Percentiles rank a stretch among this genome's conserved stretches.
These are phyloP conservation scores for Coix lacrymajobi DNA, from an alignment of 176 grass and related monocot species.

Conservation along the genomic window DNA sequence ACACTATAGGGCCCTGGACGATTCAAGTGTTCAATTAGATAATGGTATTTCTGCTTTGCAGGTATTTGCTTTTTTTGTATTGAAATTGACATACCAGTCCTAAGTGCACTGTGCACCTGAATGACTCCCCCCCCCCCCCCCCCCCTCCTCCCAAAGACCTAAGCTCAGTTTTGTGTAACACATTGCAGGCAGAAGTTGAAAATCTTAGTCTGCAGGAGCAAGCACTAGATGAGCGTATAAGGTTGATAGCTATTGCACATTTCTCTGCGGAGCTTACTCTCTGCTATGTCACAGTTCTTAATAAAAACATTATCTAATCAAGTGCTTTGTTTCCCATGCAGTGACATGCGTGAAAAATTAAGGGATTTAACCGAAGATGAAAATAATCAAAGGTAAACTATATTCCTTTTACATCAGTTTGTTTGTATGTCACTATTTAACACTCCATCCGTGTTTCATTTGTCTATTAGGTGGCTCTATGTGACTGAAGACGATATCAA, in stretches of 20 bases:
- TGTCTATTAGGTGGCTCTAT: conserved; percentile 79
- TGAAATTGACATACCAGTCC: conserved; percentile 25
- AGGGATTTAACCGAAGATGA: conserved; percentile 89
- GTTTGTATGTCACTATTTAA: neutral
- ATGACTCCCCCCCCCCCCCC: neutral
- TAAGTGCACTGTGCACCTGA: neutral
- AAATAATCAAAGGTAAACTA: conserved; percentile 79
- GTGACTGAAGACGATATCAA: conserved; percentile 99
- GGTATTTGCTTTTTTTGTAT: conserved; percentile 39
- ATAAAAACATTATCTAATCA: conserved; percentile 24
- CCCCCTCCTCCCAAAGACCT: neutral
- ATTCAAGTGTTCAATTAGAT: conserved; percentile 64
- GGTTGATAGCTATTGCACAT: conserved; percentile 37
- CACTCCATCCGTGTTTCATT: conserved; percentile 3
- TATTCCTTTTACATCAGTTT: conserved; percentile 20
- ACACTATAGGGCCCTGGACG: conserved; percentile 68
- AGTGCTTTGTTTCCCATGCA: conserved; percentile 31
- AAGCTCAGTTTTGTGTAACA: conserved; percentile 14
- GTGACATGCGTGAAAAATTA: conserved; percentile 88
- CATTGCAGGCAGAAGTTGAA: conserved; percentile 76
- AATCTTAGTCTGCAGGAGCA: conserved; percentile 72
- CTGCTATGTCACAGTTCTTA: neutral
- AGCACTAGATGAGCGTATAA: conserved; percentile 76
- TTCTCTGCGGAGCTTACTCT: neutral
- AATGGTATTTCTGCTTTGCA: conserved; percentile 72